Base-by-base conservation (phyloP, 805 yeast genomes). In the Saitoella complicata region DNA sequence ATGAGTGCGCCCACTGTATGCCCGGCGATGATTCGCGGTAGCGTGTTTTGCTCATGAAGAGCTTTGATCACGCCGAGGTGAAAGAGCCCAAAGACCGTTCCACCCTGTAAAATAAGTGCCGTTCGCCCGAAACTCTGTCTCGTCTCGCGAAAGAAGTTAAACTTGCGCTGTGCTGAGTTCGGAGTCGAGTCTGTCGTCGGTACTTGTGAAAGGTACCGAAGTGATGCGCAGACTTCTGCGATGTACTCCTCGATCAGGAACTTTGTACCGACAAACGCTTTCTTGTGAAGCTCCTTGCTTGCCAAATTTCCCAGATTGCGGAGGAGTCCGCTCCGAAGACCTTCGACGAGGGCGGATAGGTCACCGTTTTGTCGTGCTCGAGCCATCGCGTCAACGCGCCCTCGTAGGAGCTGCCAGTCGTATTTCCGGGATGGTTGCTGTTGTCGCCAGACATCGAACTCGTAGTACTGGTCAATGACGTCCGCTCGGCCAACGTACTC, bases 1-100 rank as follows among this genome's bases (percentile, higher is more conserved):
- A 87, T 86, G 1, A 87, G 79, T 0, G 97, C 93, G 1, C 98
- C 98, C 48, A 85, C 81, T 0, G 95, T 91, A 46, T 87, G 80
- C 0, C 98, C 98, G 5, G 88, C 82, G 21, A 88, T 75, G 2
- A 91, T 81, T 38, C 80, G 65, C 0, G 98, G 98, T 43, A 91
- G 65, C 36, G 87, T 63, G 1, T 81, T 79, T 50, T 80, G 76
- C 51, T 72, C 71, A 48, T 79, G 73, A n/a, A 91, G 66, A 0
- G 91, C 88, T 50, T 80, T 80, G 6, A 88, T 82, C 1, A 87
- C 95, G 1, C 98, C 98, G 34, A 91, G 58, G 60, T 91, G 98
- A 55, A 94, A 87, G 49, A 91, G 65, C 0, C 98, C 97, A 64
- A 88, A 91, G 21, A 91, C 64, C 0, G 96, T 81, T 1, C 98